phyloP scores from a whole-genome alignment of 352 stramenopile genomes.

The Phytopythium sindhum region DNA sequence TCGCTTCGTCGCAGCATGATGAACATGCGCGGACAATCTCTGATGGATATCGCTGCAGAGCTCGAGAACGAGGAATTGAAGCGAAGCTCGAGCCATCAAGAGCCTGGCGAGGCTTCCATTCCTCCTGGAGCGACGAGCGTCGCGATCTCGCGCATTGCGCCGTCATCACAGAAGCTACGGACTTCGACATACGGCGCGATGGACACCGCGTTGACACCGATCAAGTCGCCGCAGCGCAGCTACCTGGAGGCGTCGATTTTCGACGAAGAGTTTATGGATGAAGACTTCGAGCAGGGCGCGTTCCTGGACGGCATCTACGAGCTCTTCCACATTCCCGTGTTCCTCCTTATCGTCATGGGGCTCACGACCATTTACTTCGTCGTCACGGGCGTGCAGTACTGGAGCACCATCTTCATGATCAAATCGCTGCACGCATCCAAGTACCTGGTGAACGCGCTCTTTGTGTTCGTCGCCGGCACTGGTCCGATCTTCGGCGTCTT shows the following conservation, averaged over 20 bases:
- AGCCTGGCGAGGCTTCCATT: constrained; percentile 4
- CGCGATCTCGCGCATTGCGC: constrained; percentile 21
- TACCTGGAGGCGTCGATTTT: constrained; percentile 64
- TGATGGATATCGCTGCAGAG: constrained; percentile 23
- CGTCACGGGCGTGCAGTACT: constrained; percentile 84
- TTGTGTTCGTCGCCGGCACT: constrained; percentile 76
- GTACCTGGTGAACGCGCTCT: constrained; percentile 80
- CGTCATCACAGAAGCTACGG: constrained; percentile 14
- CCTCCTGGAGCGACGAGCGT: constrained; percentile 3
- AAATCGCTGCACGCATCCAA: constrained; percentile 81
- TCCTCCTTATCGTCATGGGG: constrained; percentile 71
- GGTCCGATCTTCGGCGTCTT: constrained; percentile 82
- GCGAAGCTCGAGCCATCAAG: constrained; percentile 7
- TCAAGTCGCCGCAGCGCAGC: constrained; percentile 41
- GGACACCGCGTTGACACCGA: constrained; percentile 35
- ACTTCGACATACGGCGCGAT: constrained; percentile 54
- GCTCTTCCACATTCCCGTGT: constrained; percentile 68
- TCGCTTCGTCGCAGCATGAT: constrained; percentile 33
- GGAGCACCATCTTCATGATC: constrained; percentile 87
- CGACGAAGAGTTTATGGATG: constrained; percentile 67
- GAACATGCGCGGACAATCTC: constrained; percentile 13
- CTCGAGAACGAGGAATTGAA: constrained; percentile 2
- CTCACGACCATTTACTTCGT: constrained; percentile 86
- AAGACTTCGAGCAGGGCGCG: constrained; percentile 64
- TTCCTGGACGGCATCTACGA: constrained; percentile 61